Percentiles rank a stretch among this genome's conserved stretches.
These are phyloP conservation scores for Malbranchea cinnamomea DNA, from an alignment of 2,329 filamentous ascomycete species.

Conservation along the genomic window DNA sequence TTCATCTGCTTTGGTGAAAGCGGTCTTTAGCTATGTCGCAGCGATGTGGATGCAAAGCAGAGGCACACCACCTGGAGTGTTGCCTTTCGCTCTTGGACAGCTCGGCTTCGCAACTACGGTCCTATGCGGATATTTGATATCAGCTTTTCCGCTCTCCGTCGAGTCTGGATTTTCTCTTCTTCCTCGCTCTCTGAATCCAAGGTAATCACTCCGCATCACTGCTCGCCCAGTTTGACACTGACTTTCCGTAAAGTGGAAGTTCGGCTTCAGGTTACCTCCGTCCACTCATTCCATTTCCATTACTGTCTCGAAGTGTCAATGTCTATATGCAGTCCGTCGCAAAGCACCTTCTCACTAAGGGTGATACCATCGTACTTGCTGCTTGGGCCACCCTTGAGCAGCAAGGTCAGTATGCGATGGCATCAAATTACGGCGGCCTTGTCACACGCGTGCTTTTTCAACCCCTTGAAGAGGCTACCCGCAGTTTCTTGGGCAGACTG, in stretches of 20 bases:
- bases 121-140: slow-evolving; percentile 52
- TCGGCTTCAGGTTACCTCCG: slow-evolving; percentile 36
- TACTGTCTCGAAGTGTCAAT: slow-evolving; percentile 60
- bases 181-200: slow-evolving; percentile 27
- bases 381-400: slow-evolving; percentile 60
- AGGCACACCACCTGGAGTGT: slow-evolving; percentile 49
- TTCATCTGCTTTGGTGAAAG: slow-evolving; percentile 63
- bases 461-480: slow-evolving; percentile 84
- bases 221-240: slow-evolving; percentile 5
- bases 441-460: slow-evolving; percentile 82
- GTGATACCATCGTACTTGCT: slow-evolving; percentile 78
- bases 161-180: slow-evolving; percentile 55
- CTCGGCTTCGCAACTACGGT: slow-evolving; percentile 57
- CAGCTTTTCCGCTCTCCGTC: slow-evolving; percentile 42
- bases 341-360: slow-evolving; percentile 89
- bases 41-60: slow-evolving; percentile 48
- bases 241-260: slow-evolving; percentile 7
- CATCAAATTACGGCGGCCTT: slow-evolving; percentile 86
- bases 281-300: slow-evolving; percentile 51
- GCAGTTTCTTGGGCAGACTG: slow-evolving; percentile 75
- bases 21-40: slow-evolving; percentile 54
- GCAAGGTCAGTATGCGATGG: slow-evolving; percentile 84
- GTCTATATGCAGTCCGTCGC: slow-evolving; percentile 77
- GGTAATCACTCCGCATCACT: slow-evolving; percentile 20
- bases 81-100: slow-evolving; percentile 85